Evolutionary conservation across 495 filamentous ascomycete species (phyloP).

Genomic region (Aspergillus kassunensis): DNA sequence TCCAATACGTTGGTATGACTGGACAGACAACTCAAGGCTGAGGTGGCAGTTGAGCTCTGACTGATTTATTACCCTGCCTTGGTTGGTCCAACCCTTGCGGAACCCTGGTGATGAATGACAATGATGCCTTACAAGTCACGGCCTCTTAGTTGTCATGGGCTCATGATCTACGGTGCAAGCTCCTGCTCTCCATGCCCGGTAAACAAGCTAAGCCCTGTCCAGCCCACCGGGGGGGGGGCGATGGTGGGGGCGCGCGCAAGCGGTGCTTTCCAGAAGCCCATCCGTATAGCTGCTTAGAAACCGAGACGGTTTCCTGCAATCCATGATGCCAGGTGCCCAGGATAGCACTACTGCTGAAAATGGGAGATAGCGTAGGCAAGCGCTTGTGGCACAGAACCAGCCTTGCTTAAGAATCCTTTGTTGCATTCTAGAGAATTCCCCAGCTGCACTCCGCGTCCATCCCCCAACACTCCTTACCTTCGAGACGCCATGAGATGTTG

Average conservation of each 20-base stretch:
- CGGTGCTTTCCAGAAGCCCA: neutral
- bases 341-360: too few relatives aligned
- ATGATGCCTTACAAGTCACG: constrained; percentile 15
- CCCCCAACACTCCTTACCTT: constrained; percentile 5
- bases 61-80: constrained; percentile 6
- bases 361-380: too few relatives aligned
- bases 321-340: too few relatives aligned
- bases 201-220: neutral
- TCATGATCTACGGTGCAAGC: neutral
- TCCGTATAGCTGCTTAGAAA: neutral
- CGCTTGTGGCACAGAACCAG: neutral
- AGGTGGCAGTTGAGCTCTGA: constrained; percentile 11
- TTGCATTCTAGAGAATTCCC: neutral
- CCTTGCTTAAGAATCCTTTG: constrained; percentile 3
- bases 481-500: neutral
- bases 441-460: neutral
- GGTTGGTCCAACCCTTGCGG: constrained; percentile 12
- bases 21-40: constrained; percentile 1
- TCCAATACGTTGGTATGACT: constrained; percentile 4
- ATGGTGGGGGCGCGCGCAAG: too few relatives aligned
- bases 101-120: neutral
- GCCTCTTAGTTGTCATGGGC: neutral
- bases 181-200: neutral
- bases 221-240: neutral
- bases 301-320: neutral